Conservation (phyloP, 129 eudicot genomes). For the Arctium minus region DNA sequence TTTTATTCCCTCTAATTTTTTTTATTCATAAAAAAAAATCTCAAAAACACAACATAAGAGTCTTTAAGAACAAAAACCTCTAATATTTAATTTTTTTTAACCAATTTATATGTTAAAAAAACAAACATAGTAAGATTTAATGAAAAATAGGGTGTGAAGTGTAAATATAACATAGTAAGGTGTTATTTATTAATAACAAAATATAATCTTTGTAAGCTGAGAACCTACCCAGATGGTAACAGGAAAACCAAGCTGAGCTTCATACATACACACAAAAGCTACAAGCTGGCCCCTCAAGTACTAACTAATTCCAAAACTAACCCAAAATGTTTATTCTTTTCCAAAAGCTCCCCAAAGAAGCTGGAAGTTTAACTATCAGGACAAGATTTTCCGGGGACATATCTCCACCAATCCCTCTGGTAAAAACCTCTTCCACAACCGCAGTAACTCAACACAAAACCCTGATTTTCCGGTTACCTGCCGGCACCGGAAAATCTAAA, state of each 20-base stretch:
- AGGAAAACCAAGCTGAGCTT: conserved; percentile 48
- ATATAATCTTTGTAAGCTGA: background rate
- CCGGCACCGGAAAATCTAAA: background rate
- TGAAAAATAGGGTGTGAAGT: background rate
- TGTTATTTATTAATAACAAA: background rate
- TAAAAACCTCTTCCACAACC: conserved; percentile 15
- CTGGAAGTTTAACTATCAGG: background rate
- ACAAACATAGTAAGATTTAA: background rate
- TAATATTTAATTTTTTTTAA: too few relatives aligned
- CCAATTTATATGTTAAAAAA: background rate
- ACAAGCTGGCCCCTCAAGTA: conserved; percentile 43
- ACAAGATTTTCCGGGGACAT: conserved; percentile 38
- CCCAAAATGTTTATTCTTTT: background rate
- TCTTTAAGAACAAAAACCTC: too few relatives aligned
- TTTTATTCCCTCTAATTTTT: too few relatives aligned
- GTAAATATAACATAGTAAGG: conserved; percentile 5
- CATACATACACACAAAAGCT: conserved; percentile 41
- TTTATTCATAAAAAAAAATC: too few relatives aligned
- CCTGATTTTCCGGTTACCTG: background rate
- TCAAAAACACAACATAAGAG: too few relatives aligned
- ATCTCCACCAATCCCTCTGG: conserved; percentile 42
- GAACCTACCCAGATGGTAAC: conserved; percentile 1
- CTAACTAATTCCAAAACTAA: background rate
- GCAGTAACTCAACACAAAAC: background rate
- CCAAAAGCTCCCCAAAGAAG: conserved; percentile 1